Conservation (phyloP, 2,329 filamentous ascomycete species). For the Alternaria hordeiaustralica region DNA sequence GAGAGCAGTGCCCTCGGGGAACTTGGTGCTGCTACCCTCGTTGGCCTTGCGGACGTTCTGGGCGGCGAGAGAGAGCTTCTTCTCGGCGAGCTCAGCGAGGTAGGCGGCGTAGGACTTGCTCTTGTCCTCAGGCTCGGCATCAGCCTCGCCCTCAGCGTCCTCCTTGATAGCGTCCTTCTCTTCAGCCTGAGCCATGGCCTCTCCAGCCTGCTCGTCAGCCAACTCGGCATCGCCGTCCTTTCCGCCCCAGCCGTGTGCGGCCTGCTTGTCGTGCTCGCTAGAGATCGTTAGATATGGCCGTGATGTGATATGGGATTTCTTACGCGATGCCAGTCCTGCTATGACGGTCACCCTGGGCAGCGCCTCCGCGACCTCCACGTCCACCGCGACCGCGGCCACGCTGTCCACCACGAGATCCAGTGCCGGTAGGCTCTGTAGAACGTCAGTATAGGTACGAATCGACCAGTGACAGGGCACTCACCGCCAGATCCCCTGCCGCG, state of each 20-base stretch:
- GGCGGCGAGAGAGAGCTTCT: conserved; percentile 74
- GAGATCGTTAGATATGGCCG: conserved; percentile 20
- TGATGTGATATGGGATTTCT: conserved; percentile 30
- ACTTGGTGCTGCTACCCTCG: conserved; percentile 95
- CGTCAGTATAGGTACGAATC: conserved; percentile 11
- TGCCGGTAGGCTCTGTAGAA: conserved; percentile 24
- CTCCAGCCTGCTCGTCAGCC: conserved; percentile 89
- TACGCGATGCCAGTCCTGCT: conserved; percentile 67
- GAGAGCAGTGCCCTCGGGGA: conserved; percentile 79
- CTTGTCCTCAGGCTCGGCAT: conserved; percentile 77
- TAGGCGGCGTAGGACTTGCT: conserved; percentile 89
- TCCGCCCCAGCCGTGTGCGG: conserved; percentile 87
- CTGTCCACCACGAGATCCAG: conserved; percentile 29
- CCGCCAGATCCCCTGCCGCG: conserved; percentile 65
- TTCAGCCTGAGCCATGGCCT: conserved; percentile 85
- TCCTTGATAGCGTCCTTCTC: conserved; percentile 67
- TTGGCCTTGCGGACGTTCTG: conserved; percentile 86
- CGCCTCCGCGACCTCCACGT: conserved; percentile 56
- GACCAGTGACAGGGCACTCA: conserved; percentile 22
- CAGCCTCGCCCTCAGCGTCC: conserved; percentile 51
- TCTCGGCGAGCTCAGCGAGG: conserved; percentile 76
- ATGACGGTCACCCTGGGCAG: conserved; percentile 65
- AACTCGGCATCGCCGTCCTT: conserved; percentile 81
- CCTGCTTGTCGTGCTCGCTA: conserved; percentile 84
- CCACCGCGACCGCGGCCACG: conserved; percentile 57